Percentiles rank a stretch among this genome's conserved stretches.
Evolutionary conservation across 1,284 basidiomycete genomes (phyloP).

Genomic region (Moesziomyces sp.): DNA sequence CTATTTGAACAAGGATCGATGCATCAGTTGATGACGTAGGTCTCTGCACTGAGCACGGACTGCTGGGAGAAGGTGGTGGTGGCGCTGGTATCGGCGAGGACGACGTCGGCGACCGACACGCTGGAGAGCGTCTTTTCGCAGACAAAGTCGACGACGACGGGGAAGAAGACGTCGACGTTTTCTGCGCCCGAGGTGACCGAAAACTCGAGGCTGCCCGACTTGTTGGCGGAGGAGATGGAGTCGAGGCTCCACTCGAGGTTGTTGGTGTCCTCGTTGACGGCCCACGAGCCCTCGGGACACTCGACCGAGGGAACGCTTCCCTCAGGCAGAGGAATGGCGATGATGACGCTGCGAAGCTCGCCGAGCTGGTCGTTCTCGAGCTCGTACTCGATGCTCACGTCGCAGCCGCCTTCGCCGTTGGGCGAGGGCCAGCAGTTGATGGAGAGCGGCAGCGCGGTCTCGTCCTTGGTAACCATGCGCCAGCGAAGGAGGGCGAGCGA

Average conservation of each 20-base stretch:
- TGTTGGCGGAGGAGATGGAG: conserved; percentile 72
- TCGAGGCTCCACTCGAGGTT: conserved; percentile 86
- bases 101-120: conserved; percentile 71
- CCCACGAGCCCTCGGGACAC: conserved; percentile 81
- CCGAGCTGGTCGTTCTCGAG: conserved; percentile 75
- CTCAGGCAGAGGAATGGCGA: conserved; percentile 89
- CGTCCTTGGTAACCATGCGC: conserved; percentile 90
- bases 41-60: conserved; percentile 69
- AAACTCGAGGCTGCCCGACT: conserved; percentile 78
- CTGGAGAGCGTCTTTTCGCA: conserved; percentile 76
- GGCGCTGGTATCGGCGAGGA: conserved; percentile 74
- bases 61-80: conserved; percentile 81
- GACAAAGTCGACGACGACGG: conserved; percentile 84
- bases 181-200: conserved; percentile 78
- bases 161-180: conserved; percentile 88
- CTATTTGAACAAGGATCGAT: no score
- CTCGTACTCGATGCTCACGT: conserved; percentile 97
- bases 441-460: conserved; percentile 87
- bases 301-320: conserved; percentile 80
- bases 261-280: conserved; percentile 80
- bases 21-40: conserved; percentile 53
- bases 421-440: conserved; percentile 97
- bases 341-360: conserved; percentile 83
- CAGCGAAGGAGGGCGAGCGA: conserved; percentile 83
- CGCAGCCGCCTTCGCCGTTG: conserved; percentile 79